These are phyloP conservation scores for Boletus rubescentipes DNA, from an alignment of 768 basidiomycete species.

Conservation along the genomic window DNA sequence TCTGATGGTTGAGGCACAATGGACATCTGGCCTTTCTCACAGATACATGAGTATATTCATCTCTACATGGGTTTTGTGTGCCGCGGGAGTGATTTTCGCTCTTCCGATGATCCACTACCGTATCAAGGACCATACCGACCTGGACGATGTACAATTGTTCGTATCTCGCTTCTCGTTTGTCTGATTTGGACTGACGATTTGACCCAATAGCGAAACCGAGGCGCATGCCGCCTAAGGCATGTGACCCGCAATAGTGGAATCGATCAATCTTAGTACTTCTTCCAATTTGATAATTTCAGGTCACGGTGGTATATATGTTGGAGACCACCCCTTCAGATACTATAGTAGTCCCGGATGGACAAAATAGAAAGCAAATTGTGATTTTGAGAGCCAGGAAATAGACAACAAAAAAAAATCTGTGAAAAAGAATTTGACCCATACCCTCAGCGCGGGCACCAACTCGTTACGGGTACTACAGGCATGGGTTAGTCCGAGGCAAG, in stretches of 20 bases:
- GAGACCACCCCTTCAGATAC: neutral
- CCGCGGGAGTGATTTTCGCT: constrained; percentile 62
- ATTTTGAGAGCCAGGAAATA: too few relatives aligned
- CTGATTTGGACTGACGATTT: neutral
- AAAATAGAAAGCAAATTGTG: too few relatives aligned
- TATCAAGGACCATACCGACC: constrained; percentile 58
- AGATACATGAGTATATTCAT: constrained; percentile 70
- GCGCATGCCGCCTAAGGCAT: neutral
- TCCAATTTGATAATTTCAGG: neutral
- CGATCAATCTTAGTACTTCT: neutral
- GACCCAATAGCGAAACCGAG: constrained; percentile 13
- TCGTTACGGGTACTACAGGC: too few relatives aligned
- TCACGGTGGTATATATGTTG: neutral
- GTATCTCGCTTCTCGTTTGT: constrained; percentile 2
- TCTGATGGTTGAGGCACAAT: neutral
- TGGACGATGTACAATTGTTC: constrained; percentile 53
- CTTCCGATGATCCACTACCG: constrained; percentile 74
- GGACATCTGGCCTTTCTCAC: neutral
- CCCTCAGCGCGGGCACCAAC: too few relatives aligned
- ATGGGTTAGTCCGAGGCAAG: too few relatives aligned
- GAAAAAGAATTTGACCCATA: too few relatives aligned
- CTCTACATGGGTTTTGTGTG: constrained; percentile 73
- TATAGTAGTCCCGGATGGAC: too few relatives aligned
- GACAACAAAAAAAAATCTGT: too few relatives aligned
- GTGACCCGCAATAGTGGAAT: neutral